phyloP scores from a whole-genome alignment of 2,329 filamentous ascomycete species.

The Fusarium miscanthi region DNA sequence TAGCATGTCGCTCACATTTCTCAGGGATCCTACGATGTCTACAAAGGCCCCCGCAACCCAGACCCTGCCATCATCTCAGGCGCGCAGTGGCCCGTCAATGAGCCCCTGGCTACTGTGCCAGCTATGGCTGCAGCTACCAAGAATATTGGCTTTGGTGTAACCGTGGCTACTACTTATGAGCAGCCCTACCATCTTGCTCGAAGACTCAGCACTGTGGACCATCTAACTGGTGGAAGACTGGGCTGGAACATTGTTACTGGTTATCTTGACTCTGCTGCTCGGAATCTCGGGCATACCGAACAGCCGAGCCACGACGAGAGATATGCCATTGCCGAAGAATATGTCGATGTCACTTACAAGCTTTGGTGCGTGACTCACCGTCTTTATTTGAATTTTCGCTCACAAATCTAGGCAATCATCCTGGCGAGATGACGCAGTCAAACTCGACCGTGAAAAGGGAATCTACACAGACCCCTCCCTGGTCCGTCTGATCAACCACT shows the following conservation, averaged over 20 bases:
- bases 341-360: slow-evolving; percentile 73
- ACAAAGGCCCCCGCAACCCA: slow-evolving; percentile 64
- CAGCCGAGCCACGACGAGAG: slow-evolving; percentile 73
- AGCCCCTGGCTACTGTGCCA: slow-evolving; percentile 72
- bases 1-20: not conserved
- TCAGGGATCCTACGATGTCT: slow-evolving; percentile 74
- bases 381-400: rapidly evolving
- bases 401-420: slow-evolving; percentile 59
- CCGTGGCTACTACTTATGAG: slow-evolving; percentile 76
- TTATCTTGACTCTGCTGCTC: slow-evolving; percentile 76
- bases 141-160: slow-evolving; percentile 76
- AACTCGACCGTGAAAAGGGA: slow-evolving; percentile 66
- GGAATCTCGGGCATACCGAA: slow-evolving; percentile 69
- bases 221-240: slow-evolving; percentile 71
- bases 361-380: slow-evolving; percentile 57
- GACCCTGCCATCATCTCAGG: slow-evolving; percentile 71
- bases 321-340: slow-evolving; percentile 73
- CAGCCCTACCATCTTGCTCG: slow-evolving; percentile 76
- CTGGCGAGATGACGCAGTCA: slow-evolving; percentile 74
- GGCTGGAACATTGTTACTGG: slow-evolving; percentile 69
- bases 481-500: slow-evolving; percentile 74
- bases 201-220: slow-evolving; percentile 73
- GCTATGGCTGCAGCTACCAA: slow-evolving; percentile 78
- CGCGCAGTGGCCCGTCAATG: slow-evolving; percentile 77
- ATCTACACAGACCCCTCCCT: slow-evolving; percentile 64